phyloP scores from a whole-genome alignment of 805 yeast genomes.

The Myxozyma nipponensis region DNA sequence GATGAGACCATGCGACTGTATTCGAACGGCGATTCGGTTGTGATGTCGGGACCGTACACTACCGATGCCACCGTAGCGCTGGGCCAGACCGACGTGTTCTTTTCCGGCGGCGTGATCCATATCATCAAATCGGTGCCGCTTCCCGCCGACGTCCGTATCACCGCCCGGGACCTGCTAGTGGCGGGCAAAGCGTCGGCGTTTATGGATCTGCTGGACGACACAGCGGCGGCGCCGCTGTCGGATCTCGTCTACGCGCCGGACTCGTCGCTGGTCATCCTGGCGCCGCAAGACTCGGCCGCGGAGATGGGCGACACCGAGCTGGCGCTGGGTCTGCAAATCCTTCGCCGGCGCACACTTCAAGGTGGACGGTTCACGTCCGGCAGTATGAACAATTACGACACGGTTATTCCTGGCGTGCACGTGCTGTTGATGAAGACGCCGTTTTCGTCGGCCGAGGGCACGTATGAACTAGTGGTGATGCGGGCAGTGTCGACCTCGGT shows the following conservation, averaged over 20 bases:
- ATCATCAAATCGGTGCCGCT: slow-evolving; percentile 14
- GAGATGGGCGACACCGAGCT: slow-evolving; percentile 11
- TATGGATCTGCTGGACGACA: slow-evolving; percentile 15
- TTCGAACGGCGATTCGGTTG: background rate
- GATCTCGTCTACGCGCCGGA: slow-evolving; percentile 8
- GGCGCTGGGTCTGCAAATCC: slow-evolving; percentile 17
- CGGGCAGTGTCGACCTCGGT: background rate
- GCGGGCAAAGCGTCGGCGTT: slow-evolving; percentile 11
- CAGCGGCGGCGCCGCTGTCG: slow-evolving; percentile 2
- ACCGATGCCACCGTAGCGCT: background rate
- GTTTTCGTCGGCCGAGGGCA: background rate
- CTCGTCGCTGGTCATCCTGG: slow-evolving; percentile 16
- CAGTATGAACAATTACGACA: slow-evolving; percentile 3
- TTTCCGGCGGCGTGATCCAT: slow-evolving; percentile 21
- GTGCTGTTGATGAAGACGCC: background rate
- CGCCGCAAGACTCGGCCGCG: slow-evolving; percentile 12
- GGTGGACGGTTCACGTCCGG: slow-evolving; percentile 12
- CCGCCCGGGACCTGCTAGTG: slow-evolving; percentile 17
- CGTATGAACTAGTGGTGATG: slow-evolving; percentile 1
- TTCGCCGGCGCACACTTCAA: slow-evolving; percentile 8
- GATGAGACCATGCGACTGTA: background rate
- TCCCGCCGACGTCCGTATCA: slow-evolving; percentile 18
- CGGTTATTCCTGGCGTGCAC: slow-evolving; percentile 14
- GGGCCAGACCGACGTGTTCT: slow-evolving; percentile 11
- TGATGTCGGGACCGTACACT: background rate